Evolutionary conservation across 805 yeast genomes (phyloP).

Genomic region (Ogataea angusta): DNA sequence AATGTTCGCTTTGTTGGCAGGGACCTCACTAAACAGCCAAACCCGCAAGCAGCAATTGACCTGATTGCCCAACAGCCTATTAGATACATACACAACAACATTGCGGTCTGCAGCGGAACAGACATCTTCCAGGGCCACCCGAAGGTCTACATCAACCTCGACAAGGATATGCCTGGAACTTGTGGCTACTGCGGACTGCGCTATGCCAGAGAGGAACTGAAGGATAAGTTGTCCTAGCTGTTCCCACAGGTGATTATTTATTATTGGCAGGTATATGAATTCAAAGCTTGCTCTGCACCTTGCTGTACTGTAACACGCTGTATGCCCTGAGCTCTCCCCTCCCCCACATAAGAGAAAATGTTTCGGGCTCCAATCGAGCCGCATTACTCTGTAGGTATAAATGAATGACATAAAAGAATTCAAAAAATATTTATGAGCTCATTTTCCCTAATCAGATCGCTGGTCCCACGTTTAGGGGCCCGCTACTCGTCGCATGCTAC

Average conservation of each 20-base stretch:
- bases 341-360: too few relatives aligned
- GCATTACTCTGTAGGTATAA: too few relatives aligned
- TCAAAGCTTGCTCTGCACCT: too few relatives aligned
- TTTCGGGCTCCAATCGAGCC: too few relatives aligned
- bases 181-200: conserved; percentile 83
- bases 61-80: conserved; percentile 74
- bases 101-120: conserved; percentile 84
- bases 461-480: background rate
- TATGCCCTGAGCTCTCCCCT: too few relatives aligned
- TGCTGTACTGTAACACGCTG: too few relatives aligned
- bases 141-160: conserved; percentile 74
- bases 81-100: conserved; percentile 48
- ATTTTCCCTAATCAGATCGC: background rate
- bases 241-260: conserved; percentile 8
- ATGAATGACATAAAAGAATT: background rate
- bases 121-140: conserved; percentile 83
- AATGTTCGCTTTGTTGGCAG: conserved; percentile 70
- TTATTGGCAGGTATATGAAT: background rate
- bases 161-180: conserved; percentile 64
- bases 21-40: conserved; percentile 67
- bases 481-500: conserved; percentile 22
- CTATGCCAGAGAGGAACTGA: conserved; percentile 53
- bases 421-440: conserved; percentile 1
- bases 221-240: conserved; percentile 22
- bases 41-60: conserved; percentile 81